Percentiles rank a stretch among this genome's conserved stretches.
phyloP scores from a whole-genome alignment of 306 rosid species.

The Pterocarpus santalinus region DNA sequence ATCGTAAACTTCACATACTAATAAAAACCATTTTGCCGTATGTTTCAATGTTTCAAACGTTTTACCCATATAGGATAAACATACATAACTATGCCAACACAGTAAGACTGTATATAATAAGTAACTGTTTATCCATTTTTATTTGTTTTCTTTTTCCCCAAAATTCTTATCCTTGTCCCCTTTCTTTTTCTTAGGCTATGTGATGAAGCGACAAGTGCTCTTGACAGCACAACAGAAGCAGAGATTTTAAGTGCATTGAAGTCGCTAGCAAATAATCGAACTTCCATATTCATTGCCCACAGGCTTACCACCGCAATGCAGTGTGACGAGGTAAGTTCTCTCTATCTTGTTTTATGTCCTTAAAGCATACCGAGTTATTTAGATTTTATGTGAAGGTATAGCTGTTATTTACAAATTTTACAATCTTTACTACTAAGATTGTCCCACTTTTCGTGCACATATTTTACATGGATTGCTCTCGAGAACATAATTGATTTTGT shows the following conservation, averaged over 20 bases:
- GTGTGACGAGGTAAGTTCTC: constrained; percentile 81
- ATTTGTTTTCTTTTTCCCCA: too few relatives aligned
- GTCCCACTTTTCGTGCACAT: neutral
- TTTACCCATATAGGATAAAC: neutral
- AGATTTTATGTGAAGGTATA: constrained; percentile 6
- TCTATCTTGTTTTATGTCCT: constrained; percentile 24
- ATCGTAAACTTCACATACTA: neutral
- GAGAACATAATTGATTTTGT: constrained; percentile 15
- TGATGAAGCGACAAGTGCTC: constrained; percentile 99
- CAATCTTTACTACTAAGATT: neutral
- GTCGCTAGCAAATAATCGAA: constrained; percentile 78
- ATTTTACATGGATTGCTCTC: constrained; percentile 6
- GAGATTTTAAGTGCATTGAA: constrained; percentile 90
- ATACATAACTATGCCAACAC: neutral
- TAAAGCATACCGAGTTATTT: constrained; percentile 10
- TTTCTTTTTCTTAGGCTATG: constrained; percentile 69
- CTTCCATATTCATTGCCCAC: constrained; percentile 95
- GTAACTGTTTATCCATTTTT: too few relatives aligned
- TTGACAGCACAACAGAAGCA: constrained; percentile 98
- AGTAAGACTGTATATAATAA: too few relatives aligned
- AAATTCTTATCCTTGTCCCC: neutral
- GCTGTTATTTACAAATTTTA: neutral
- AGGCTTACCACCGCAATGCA: constrained; percentile 99
- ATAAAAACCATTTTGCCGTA: neutral
- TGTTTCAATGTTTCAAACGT: neutral